Base-by-base conservation (phyloP, 257 asterid genomes). In the Penstemon barbatus region DNA sequence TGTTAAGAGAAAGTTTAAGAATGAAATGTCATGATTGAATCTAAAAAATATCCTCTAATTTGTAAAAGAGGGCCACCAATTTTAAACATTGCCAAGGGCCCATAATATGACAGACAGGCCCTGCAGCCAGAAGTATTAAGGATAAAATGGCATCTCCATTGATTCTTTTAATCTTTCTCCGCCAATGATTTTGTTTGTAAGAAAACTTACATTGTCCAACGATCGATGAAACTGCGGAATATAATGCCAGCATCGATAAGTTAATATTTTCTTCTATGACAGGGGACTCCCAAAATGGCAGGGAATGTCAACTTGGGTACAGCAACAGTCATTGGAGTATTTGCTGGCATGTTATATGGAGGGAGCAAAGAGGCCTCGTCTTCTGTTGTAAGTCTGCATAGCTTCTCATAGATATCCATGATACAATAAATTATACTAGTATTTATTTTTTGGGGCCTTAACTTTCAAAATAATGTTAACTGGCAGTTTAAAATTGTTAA, bases 351-450 rank as follows among this genome's bases (percentile, higher is more conserved):
- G 95, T 69, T 93, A 45, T 90, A 90, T 77, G 97, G 99, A 50
- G 97, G 97, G 65, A 93, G 99, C 87, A 90, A 87, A 85, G 99
- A 89, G 89, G 99, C 96, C 43, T 81, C 96, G 77, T 96, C 96
- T 68, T 93, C 99, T 70, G 92, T 89, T 79, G 98, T 92, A 78
- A 88, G 98, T 80, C 58, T 66, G 65, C 70, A 65, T 50, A 41
- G 41, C 57, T 25, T 25, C 33, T 25, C 33, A 25, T 25, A 25
- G 33, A 25, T 25, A 25, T 25, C 33, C 33, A 25, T 25, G 33
- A 25, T 2, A 25, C 33, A 25, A 25, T 25, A 25, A 25, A 25
- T 25, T 25, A 25, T 25, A 25, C 33, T 25, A 25, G 33, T 25
- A 25, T 25, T 1, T 38, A 3, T 8, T 37, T 40, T 36, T 33